Evolutionary conservation across 352 stramenopile genomes (phyloP).

Genomic region (Phytophthora colocasiae): DNA sequence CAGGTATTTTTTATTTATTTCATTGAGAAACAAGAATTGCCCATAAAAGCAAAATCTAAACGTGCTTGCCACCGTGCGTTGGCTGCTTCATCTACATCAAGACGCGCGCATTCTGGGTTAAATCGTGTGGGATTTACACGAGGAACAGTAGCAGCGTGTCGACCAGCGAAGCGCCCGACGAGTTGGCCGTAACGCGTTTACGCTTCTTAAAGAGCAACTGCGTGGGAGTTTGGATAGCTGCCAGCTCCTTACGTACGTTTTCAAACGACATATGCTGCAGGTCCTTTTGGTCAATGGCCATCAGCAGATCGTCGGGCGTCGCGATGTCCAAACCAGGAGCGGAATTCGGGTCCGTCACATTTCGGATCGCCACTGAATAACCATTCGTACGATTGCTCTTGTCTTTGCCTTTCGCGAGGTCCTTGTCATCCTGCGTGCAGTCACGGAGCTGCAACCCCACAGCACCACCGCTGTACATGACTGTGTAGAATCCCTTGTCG

Average conservation of each 20-base stretch:
- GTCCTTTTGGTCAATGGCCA: constrained; percentile 72
- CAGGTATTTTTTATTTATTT: constrained; percentile 16
- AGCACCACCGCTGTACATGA: constrained; percentile 62
- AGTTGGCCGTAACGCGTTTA: constrained; percentile 41
- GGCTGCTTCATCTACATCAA: constrained; percentile 8
- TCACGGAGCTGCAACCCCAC: constrained; percentile 57
- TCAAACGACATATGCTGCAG: constrained; percentile 73
- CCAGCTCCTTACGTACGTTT: constrained; percentile 58
- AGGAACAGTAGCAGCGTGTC: constrained; percentile 78
- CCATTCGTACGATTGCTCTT: constrained; percentile 69
- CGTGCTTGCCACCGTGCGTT: constrained; percentile 2
- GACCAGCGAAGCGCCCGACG: constrained; percentile 50
- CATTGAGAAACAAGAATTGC: constrained; percentile 12
- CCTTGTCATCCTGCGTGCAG: constrained; percentile 52
- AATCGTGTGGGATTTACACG: constrained; percentile 39
- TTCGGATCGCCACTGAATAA: constrained; percentile 69
- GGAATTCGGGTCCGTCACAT: constrained; percentile 56
- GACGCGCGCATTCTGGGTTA: constrained; percentile 1
- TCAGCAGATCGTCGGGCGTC: constrained; percentile 64
- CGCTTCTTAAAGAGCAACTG: constrained; percentile 75
- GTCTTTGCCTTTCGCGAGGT: constrained; percentile 52
- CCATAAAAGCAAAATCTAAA: constrained; percentile 18
- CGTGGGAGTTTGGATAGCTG: constrained; percentile 50
- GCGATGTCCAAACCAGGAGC: constrained; percentile 62
- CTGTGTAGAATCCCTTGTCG: constrained; percentile 70